Conservation (phyloP, 495 filamentous ascomycete species). For the Annulohypoxylon bovei region DNA sequence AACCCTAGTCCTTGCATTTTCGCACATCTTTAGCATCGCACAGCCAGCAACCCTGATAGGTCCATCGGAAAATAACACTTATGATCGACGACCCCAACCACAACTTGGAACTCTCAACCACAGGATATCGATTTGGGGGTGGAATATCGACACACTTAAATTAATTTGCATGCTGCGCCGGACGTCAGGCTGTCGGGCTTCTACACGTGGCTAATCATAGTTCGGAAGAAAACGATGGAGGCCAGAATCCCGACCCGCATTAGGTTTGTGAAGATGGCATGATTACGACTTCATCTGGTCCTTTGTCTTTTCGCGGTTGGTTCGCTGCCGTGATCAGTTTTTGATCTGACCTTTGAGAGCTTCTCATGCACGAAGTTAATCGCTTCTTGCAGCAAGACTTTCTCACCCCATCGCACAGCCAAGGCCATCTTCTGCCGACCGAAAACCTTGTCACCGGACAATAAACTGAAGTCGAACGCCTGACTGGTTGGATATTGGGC, state of each 20-base stretch:
- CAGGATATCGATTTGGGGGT: not conserved
- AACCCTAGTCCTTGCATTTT: slow-evolving; percentile 28
- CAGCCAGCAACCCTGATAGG: slow-evolving; percentile 21
- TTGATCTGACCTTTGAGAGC: slow-evolving; percentile 45
- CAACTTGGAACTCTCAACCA: not conserved
- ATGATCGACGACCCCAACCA: slow-evolving; percentile 11
- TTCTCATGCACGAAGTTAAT: slow-evolving; percentile 49
- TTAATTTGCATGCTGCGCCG: not conserved
- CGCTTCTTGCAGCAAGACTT: slow-evolving; percentile 69
- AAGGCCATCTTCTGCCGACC: slow-evolving; percentile 72
- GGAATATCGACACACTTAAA: slow-evolving; percentile 5
- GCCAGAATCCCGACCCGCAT: slow-evolving; percentile 17
- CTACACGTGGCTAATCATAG: slow-evolving; percentile 17
- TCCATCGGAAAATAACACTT: slow-evolving; percentile 12
- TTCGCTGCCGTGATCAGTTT: slow-evolving; percentile 46
- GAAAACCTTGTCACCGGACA: slow-evolving; percentile 49
- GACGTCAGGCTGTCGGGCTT: slow-evolving; percentile 7
- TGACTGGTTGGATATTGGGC: slow-evolving; percentile 71
- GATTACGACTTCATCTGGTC: slow-evolving; percentile 39
- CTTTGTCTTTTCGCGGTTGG: slow-evolving; percentile 54
- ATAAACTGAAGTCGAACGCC: slow-evolving; percentile 67
- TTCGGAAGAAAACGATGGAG: slow-evolving; percentile 15
- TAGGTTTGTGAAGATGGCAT: not conserved
- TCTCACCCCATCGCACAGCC: slow-evolving; percentile 83
- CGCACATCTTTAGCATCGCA: not conserved